A percentile compares a stretch with the other conserved stretches of the same genome.
Conservation (phyloP, 805 yeast species). For the Ogataea pini region DNA sequence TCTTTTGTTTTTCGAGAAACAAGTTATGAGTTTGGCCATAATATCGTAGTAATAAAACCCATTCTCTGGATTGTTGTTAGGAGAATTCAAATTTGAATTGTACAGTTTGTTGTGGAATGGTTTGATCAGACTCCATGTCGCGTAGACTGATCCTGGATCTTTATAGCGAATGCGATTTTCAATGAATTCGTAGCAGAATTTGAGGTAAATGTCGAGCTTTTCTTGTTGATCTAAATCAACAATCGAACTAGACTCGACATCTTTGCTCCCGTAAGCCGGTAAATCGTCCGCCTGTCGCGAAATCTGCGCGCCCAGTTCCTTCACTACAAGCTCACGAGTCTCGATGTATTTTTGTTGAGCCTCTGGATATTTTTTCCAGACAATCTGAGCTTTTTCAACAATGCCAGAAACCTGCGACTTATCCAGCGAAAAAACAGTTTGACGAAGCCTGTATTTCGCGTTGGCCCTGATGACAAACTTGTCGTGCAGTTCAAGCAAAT, state of each 20-base stretch:
- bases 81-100: slow-evolving; percentile 26
- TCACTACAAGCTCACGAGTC: slow-evolving; percentile 8
- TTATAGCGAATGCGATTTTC: slow-evolving; percentile 24
- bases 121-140: slow-evolving; percentile 30
- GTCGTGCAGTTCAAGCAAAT: slow-evolving; percentile 15
- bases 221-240: slow-evolving; percentile 18
- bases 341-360: not conserved
- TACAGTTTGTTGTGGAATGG: slow-evolving; percentile 34
- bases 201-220: slow-evolving; percentile 29
- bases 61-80: slow-evolving; percentile 31
- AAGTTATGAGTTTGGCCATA: slow-evolving; percentile 27
- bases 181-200: slow-evolving; percentile 31
- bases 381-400: slow-evolving; percentile 11
- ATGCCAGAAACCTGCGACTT: slow-evolving; percentile 15
- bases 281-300: slow-evolving; percentile 9
- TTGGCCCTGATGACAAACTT: slow-evolving; percentile 12
- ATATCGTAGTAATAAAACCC: slow-evolving; percentile 33
- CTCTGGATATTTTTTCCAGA: not conserved
- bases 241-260: slow-evolving; percentile 7
- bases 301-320: slow-evolving; percentile 16
- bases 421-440: slow-evolving; percentile 11
- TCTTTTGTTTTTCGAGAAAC: slow-evolving; percentile 34
- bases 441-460: slow-evolving; percentile 2
- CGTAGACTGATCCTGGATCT: slow-evolving; percentile 32
- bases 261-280: not conserved